Conservation (phyloP, 148 eudicot genomes). For the Chenopodium formosanum region DNA sequence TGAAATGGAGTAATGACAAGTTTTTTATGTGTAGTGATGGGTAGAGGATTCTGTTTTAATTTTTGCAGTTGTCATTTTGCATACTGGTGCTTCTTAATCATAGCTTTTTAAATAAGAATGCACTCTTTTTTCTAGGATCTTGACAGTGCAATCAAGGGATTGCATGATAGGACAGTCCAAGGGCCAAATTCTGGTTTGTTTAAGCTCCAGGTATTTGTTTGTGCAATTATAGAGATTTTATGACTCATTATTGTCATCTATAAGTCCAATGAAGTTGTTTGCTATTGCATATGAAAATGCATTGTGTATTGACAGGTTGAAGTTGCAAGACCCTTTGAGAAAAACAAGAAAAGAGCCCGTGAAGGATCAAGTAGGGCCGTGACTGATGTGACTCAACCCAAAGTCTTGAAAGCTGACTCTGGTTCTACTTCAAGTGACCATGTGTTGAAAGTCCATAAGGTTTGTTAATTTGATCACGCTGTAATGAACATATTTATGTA, state of each 20-base stretch:
- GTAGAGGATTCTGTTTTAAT: background rate
- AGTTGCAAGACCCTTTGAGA: slow-evolving; percentile 69
- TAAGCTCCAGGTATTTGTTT: slow-evolving; percentile 44
- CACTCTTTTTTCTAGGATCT: slow-evolving; percentile 41
- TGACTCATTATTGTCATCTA: background rate
- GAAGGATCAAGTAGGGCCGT: slow-evolving; percentile 37
- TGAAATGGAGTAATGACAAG: background rate
- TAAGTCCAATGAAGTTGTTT: background rate
- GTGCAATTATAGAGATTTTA: background rate
- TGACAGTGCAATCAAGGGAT: slow-evolving; percentile 52
- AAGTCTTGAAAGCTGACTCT: slow-evolving; percentile 29
- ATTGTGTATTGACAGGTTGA: slow-evolving; percentile 42
- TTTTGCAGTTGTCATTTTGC: background rate
- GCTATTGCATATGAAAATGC: background rate
- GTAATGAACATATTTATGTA: background rate
- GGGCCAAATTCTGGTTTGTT: slow-evolving; percentile 44
- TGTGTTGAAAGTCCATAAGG: slow-evolving; percentile 20
- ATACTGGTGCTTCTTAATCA: background rate
- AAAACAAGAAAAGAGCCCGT: slow-evolving; percentile 58
- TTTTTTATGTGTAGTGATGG: background rate
- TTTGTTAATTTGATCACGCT: background rate
- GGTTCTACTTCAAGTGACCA: slow-evolving; percentile 26
- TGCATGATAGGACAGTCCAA: slow-evolving; percentile 53
- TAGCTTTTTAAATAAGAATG: background rate
- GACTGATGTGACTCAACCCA: slow-evolving; percentile 31